phyloP scores from a whole-genome alignment of 2,329 filamentous ascomycete species.

The Lojkania enalia region DNA sequence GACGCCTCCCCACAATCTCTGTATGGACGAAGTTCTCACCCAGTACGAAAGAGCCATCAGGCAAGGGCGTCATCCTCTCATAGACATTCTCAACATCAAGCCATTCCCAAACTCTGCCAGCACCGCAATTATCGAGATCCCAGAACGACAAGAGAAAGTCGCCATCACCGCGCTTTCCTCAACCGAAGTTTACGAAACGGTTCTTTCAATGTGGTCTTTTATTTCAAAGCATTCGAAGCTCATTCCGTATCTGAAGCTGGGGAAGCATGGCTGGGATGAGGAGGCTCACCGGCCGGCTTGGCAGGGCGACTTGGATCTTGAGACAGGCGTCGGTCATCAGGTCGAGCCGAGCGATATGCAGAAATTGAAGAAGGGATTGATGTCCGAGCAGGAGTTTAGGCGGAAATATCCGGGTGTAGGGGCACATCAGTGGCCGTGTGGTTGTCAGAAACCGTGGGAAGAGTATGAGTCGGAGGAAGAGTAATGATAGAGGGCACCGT shows the following conservation, averaged over 20 bases:
- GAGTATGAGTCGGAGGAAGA: slow-evolving; percentile 10
- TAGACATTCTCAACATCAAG: no score
- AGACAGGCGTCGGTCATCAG: slow-evolving; percentile 26
- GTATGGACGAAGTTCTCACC: no score
- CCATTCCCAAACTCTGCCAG: no score
- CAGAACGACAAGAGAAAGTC: no score
- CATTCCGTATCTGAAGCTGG: slow-evolving; percentile 18
- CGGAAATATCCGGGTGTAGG: slow-evolving; percentile 24
- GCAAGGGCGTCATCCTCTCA: no score
- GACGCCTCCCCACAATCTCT: no score
- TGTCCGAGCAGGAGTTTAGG: slow-evolving; percentile 7
- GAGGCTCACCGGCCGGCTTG: slow-evolving; percentile 13
- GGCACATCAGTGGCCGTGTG: slow-evolving; percentile 28
- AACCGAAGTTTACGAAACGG: background rate
- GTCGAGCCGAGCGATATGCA: slow-evolving; percentile 19
- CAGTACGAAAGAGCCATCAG: no score
- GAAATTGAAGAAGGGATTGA: background rate
- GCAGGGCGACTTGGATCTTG: slow-evolving; percentile 17
- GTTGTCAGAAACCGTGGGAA: slow-evolving; percentile 21
- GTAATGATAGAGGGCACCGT: no score
- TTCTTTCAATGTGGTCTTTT: background rate
- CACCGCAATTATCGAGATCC: no score
- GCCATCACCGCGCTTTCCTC: background rate
- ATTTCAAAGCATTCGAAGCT: background rate
- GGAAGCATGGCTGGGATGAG: slow-evolving; percentile 26